Conservation (phyloP, 2,329 filamentous ascomycete genomes). For the Pestalotiopsis sp. region DNA sequence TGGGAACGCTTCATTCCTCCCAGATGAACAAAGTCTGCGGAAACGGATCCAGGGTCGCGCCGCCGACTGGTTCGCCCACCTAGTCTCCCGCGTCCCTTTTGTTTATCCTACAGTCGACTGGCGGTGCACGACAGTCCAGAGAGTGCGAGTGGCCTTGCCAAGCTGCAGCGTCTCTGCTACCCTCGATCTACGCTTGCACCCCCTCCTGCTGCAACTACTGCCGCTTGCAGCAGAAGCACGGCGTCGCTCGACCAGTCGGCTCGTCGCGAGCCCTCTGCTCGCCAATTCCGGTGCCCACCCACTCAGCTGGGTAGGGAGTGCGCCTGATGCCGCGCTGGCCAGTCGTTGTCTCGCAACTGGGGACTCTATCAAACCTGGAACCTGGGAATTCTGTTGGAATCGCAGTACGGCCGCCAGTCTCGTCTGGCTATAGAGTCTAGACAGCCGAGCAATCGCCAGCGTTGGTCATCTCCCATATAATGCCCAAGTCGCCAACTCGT, state of each 20-base stretch:
- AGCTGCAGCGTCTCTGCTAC: not conserved
- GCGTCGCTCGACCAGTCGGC: not conserved
- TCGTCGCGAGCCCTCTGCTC: not conserved
- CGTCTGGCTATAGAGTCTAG: not conserved
- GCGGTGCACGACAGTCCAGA: conserved; percentile 8
- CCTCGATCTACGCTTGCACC: not conserved
- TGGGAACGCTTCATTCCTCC: not conserved
- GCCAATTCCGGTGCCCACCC: not conserved
- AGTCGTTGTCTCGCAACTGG: conserved; percentile 7
- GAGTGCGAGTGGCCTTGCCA: too few species aligned
- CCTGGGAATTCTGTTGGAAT: not conserved
- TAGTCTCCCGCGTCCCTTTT: conserved; percentile 6
- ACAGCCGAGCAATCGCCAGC: too few species aligned
- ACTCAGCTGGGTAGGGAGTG: conserved; percentile 11
- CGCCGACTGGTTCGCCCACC: not conserved
- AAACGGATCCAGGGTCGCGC: not conserved
- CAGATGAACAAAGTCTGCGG: not conserved
- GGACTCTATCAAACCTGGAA: conserved; percentile 6
- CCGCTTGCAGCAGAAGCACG: conserved; percentile 4
- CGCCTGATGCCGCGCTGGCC: not conserved
- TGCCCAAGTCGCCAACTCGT: not conserved
- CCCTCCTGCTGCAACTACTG: not conserved
- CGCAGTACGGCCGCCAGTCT: not conserved
- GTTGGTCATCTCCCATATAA: not conserved
- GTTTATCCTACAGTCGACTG: conserved; percentile 5